phyloP scores from a whole-genome alignment of 768 basidiomycete genomes.

The Podaxis pistillaris region DNA sequence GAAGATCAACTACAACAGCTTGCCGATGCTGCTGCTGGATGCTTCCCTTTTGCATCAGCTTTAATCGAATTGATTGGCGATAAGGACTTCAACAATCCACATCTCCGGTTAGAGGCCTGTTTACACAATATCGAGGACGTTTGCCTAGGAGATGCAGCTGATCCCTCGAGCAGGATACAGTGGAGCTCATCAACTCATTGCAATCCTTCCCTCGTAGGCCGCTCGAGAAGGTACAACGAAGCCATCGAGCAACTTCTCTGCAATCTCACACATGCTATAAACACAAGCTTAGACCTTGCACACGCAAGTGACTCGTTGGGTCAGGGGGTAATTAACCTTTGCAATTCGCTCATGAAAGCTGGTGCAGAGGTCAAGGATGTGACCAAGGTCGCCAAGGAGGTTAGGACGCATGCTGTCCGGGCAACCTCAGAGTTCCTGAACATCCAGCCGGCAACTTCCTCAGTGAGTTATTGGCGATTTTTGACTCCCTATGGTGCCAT shows the following conservation, averaged over 20 bases:
- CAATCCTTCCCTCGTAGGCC: neutral
- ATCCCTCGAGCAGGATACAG: neutral
- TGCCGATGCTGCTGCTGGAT: neutral
- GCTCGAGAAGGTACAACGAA: neutral
- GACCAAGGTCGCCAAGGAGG: neutral
- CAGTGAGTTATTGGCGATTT: neutral
- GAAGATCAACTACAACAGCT: neutral
- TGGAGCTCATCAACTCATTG: neutral
- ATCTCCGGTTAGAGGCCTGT: neutral
- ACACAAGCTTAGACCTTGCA: neutral
- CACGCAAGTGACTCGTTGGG: neutral
- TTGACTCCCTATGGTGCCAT: too few relatives aligned
- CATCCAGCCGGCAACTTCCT: neutral
- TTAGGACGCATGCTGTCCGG: neutral
- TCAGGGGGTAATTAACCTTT: neutral
- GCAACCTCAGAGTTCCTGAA: neutral
- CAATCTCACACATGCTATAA: neutral
- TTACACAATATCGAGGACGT: neutral
- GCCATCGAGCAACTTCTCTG: neutral
- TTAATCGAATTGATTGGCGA: neutral
- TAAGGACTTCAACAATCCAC: neutral
- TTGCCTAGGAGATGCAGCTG: neutral
- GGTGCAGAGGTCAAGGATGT: neutral
- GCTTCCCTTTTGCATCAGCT: neutral
- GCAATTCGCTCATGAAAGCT: neutral